Base-by-base conservation (phyloP, 306 rosid genomes). In the Sophora flavescens region DNA sequence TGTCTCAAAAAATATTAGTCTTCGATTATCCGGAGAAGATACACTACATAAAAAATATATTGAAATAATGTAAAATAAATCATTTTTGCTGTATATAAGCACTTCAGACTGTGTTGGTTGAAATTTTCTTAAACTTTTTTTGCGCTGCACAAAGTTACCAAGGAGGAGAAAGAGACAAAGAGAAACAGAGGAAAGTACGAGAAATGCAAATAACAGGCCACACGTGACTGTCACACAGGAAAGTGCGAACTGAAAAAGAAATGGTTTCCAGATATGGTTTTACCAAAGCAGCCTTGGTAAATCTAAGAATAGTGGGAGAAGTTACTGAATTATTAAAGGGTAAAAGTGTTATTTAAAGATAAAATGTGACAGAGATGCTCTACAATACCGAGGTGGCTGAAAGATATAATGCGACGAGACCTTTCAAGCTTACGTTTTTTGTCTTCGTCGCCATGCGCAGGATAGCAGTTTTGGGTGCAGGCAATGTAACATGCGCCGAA, bases 161-260 rank as follows among this genome's bases (percentile, higher is more conserved):
- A 13, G 17, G 38, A 1, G 54, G 66, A 41, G 57, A 74, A 41
- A 56, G 47, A 28, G 47, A 64, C 45, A 72, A 38, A 72, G 63
- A 42, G 58, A 44, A 45, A 72, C 41, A 57, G 60, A 35, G 76
- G 61, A 53, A 63, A 64, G 73, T 51, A 76, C 80, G 65, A 78
- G 70, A 28, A 44, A 50, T 68, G 54, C 41, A 38, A 35, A 54
- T 53, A 39, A 18, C 54, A 73, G 30, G 76, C 2, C 73, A 68
- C 86, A 73, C 83, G 86, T 83, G 86, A 73, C 48, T 72, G 86
- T 22, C 62, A 64, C 51, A 57, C 28, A 47, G 66, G 66, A 50
- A 71, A 62, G 69, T 44, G 80, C 18, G 33, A 70, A 16, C 78
- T 62, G 78, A 54, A 56, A 61, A 63, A 36, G 72, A 41, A 41